Evolutionary conservation across 352 stramenopile species (phyloP), one percentile per base, ranked within the genome.

Genomic region (Pythium apleroticum): DNA sequence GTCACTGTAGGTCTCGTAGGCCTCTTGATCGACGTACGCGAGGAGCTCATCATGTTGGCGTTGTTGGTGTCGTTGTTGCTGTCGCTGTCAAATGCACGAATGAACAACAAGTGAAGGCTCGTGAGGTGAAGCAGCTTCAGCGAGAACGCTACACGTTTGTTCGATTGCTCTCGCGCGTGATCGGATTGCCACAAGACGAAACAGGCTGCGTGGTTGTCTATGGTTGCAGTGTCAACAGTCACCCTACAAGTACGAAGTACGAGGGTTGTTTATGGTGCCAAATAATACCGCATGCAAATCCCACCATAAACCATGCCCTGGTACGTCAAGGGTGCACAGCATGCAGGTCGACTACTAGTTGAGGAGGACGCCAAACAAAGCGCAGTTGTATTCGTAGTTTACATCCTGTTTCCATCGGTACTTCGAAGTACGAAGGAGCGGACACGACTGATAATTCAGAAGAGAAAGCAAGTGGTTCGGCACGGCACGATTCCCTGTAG

Each of bases 1-100:
- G 7, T 69, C 65, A 35, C 67, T 52, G 61, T 87, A 91, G 27
- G 72, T 63, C 49, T 80, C 76, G 41, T 74, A 69, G 31, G 74
- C 74, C 10, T 57, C 31, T 5, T 49, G 30, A 57, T 91, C 81
- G 28, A 75, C 62, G 58, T 86, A 85, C 72, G 65, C 56, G 66
- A 66, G 12, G 56, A 19, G 39, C 57, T 49, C 41, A 41, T 65
- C 33, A 8, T 46, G 59, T 89, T 78, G 27, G 74, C 62, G 60
- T 85, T 39, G 33, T 39, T 41, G 33, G 11, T 33, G 30, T 33
- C 30, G 30, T 33, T 41, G 33, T 12, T 35, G 30, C 10, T 35
- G 30, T 35, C 10, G 30, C 10, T 17, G 33, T 12, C 33, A 17
- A 41, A 41, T 41, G 11, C 12, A 41, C 33, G 8, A 17, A 17